phyloP scores from a whole-genome alignment of 768 basidiomycete species.

The Russula sp. region DNA sequence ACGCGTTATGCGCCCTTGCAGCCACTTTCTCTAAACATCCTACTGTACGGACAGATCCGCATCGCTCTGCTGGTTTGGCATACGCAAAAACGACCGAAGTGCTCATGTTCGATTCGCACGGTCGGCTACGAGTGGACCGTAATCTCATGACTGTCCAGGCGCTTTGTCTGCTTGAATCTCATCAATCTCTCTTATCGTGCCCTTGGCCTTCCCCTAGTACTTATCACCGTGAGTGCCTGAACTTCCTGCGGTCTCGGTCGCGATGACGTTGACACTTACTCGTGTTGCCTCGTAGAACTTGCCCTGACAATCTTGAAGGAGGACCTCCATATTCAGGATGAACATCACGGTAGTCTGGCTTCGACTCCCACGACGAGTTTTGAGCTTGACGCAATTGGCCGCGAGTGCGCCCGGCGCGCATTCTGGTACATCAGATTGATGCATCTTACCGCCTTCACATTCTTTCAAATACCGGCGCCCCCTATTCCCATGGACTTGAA shows the following conservation, averaged over 20 bases:
- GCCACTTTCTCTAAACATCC: conserved; percentile 72
- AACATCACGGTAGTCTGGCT: conserved; percentile 58
- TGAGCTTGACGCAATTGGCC: conserved; percentile 61
- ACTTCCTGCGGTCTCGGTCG: neutral
- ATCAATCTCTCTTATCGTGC: conserved; percentile 47
- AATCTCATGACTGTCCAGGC: conserved; percentile 73
- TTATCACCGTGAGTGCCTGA: conserved; percentile 34
- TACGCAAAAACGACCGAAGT: conserved; percentile 59
- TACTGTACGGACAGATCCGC: conserved; percentile 51
- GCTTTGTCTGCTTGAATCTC: conserved; percentile 65
- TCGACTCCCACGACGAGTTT: conserved; percentile 57
- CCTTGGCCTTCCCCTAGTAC: conserved; percentile 30
- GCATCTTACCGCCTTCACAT: conserved; percentile 47
- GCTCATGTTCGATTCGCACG: conserved; percentile 69
- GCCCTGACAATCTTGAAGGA: conserved; percentile 67
- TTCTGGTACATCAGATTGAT: conserved; percentile 76
- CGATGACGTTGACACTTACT: conserved; percentile 16
- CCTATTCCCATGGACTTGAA: conserved; percentile 47
- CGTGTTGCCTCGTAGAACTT: conserved; percentile 44
- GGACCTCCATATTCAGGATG: conserved; percentile 60
- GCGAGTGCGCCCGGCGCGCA: conserved; percentile 74
- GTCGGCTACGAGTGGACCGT: conserved; percentile 59
- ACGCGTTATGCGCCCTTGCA: conserved; percentile 74
- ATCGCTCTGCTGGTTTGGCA: conserved; percentile 37
- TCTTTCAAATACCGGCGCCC: conserved; percentile 39